phyloP scores from a whole-genome alignment of 768 basidiomycete genomes.

The Sarcodon sp. region DNA sequence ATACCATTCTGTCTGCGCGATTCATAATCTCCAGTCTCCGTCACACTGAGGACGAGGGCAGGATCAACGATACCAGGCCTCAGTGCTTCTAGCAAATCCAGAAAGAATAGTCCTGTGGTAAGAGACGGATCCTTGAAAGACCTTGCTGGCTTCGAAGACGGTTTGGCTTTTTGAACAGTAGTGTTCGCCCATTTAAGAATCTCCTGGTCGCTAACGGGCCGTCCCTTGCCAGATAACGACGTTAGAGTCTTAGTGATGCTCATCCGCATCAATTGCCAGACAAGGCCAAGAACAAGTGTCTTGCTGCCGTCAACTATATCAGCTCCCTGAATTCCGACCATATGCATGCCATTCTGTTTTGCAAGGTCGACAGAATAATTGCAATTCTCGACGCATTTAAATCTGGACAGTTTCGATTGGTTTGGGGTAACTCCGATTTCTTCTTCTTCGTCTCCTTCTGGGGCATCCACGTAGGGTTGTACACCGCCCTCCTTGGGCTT shows the following conservation, averaged over 20 bases:
- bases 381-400: constrained; percentile 97
- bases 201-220: constrained; percentile 82
- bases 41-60: constrained; percentile 52
- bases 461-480: constrained; percentile 10
- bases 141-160: constrained; percentile 49
- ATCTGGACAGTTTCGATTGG: constrained; percentile 78
- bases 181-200: constrained; percentile 96
- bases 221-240: constrained; percentile 57
- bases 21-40: constrained; percentile 59
- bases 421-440: constrained; percentile 77
- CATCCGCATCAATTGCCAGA: constrained; percentile 95
- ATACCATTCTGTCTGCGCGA: constrained; percentile 86
- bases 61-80: constrained; percentile 95
- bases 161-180: constrained; percentile 64
- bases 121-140: constrained; percentile 92
- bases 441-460: constrained; percentile 42
- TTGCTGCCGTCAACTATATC: constrained; percentile 92
- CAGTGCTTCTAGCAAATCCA: constrained; percentile 84
- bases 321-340: constrained; percentile 95
- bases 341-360: constrained; percentile 85
- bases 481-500: constrained; percentile 63
- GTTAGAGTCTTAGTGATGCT: constrained; percentile 88
- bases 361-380: constrained; percentile 93
- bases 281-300: constrained; percentile 89
- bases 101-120: constrained; percentile 84